phyloP scores from a whole-genome alignment of 2,329 filamentous ascomycete genomes.

The Ophiostoma quercus region DNA sequence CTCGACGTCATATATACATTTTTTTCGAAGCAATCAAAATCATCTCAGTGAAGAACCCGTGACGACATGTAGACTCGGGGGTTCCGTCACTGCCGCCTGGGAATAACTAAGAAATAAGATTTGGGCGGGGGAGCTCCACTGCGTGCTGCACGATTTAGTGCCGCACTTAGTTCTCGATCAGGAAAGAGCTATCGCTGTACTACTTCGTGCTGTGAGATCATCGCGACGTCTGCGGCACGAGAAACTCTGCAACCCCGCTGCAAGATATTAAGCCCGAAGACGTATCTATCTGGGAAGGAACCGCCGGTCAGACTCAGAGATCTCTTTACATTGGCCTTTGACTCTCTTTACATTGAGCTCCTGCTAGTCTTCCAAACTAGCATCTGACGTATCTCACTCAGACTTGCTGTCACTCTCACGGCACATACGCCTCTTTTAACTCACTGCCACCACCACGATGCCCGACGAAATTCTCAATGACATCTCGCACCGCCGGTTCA shows the following conservation, averaged over 20 bases:
- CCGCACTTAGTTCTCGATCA: neutral
- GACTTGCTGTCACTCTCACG: neutral
- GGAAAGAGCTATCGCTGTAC: neutral
- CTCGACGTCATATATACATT: too few species aligned
- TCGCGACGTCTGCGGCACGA: neutral
- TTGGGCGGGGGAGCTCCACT: neutral
- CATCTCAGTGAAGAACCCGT: too few species aligned
- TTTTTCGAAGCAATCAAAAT: too few species aligned
- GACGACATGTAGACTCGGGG: constrained; percentile 1
- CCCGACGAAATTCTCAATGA: constrained; percentile 78
- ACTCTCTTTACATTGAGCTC: too few species aligned
- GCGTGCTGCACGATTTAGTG: neutral
- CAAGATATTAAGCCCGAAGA: neutral
- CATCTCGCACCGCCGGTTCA: constrained; percentile 92
- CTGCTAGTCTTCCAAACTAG: too few species aligned
- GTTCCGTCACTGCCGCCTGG: neutral
- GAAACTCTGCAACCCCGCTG: neutral
- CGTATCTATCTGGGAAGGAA: neutral
- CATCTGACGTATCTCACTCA: neutral
- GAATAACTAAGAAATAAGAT: neutral
- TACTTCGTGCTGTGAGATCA: neutral
- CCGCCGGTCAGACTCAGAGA: neutral
- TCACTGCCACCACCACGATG: constrained; percentile 53
- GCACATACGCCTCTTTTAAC: neutral
- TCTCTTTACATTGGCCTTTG: too few species aligned